Conservation (phyloP, 2,329 filamentous ascomycete species). For the Colletotrichum melonis region DNA sequence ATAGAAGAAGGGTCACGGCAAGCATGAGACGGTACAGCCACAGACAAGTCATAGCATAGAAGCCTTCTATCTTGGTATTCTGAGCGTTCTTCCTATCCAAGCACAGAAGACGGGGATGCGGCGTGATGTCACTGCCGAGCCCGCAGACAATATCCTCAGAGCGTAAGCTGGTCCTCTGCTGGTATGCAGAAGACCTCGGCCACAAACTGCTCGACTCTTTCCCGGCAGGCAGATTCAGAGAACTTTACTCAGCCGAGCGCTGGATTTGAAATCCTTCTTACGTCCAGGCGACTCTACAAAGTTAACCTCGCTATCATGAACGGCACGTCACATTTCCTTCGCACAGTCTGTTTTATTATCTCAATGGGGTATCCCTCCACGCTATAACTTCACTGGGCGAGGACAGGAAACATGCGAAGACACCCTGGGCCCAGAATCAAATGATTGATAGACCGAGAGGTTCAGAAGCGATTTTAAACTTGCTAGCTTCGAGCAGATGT, state of each 20-base stretch:
- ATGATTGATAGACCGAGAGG: neutral
- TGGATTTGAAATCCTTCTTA: neutral
- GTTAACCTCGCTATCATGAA: neutral
- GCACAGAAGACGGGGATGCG: neutral
- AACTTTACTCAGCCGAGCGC: neutral
- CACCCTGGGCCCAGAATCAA: neutral
- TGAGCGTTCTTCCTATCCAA: neutral
- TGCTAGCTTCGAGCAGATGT: neutral
- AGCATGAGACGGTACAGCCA: neutral
- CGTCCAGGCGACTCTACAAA: neutral
- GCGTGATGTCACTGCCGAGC: constrained; percentile 16
- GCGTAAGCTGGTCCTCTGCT: constrained; percentile 10
- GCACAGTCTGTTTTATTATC: neutral
- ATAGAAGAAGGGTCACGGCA: neutral
- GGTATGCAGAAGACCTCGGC: neutral
- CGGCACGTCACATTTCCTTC: neutral
- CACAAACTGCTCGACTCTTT: neutral
- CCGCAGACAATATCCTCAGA: constrained; percentile 3
- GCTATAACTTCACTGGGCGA: neutral
- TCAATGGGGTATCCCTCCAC: neutral
- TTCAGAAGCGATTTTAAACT: neutral
- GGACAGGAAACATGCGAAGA: neutral
- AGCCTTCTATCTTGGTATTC: neutral
- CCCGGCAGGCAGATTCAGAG: neutral
- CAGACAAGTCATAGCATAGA: constrained; percentile 19